A percentile compares a stretch with the other conserved stretches of the same genome.
phyloP scores from a whole-genome alignment of 345 rosid species.

The Hypericum androsaemum region DNA sequence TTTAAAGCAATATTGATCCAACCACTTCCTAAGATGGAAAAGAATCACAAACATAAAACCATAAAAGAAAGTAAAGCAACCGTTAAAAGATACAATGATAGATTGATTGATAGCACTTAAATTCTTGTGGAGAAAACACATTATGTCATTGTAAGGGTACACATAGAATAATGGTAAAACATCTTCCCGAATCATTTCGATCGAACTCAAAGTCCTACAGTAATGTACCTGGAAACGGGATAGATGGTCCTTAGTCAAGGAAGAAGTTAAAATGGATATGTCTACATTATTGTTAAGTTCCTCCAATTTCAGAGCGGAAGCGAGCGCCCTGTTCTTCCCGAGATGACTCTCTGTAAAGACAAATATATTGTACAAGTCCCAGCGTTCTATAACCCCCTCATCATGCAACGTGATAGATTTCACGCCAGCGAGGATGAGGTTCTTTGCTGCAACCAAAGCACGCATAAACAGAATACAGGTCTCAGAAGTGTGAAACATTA shows the following conservation, averaged over 20 bases:
- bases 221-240: conserved; percentile 67
- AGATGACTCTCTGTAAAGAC: conserved; percentile 69
- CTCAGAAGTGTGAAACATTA: background rate
- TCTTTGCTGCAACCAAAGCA: conserved; percentile 59
- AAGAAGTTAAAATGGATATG: conserved; percentile 55
- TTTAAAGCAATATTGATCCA: no score
- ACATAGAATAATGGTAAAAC: no score
- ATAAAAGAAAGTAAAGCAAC: no score
- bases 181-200: no score
- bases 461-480: background rate
- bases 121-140: no score
- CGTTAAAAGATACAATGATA: no score
- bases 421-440: conserved; percentile 93
- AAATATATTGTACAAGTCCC: conserved; percentile 93
- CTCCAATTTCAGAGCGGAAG: conserved; percentile 87
- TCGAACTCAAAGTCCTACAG: no score
- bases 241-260: conserved; percentile 66
- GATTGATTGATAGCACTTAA: no score
- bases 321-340: conserved; percentile 91
- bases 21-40: no score
- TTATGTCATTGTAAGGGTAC: no score
- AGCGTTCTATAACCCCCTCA: conserved; percentile 65
- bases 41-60: no score
- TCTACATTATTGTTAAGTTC: conserved; percentile 89
- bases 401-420: conserved; percentile 97